Conservation (phyloP, 2,329 filamentous ascomycete species). For the Claviceps paspali region DNA sequence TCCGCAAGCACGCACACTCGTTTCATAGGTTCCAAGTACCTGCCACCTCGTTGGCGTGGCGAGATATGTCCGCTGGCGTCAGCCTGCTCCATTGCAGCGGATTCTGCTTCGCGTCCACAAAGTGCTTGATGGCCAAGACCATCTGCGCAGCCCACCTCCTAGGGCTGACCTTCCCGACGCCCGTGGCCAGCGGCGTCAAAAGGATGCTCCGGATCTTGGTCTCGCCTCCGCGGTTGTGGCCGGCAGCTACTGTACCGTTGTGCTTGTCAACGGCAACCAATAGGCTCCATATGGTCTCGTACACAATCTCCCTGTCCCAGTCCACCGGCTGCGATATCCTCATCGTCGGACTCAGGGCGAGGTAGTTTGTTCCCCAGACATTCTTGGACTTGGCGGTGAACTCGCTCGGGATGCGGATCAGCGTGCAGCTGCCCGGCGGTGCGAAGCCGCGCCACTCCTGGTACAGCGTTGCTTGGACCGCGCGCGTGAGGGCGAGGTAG, state of each 20-base stretch:
- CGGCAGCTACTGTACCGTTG: constrained; percentile 19
- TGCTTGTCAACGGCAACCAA: constrained; percentile 31
- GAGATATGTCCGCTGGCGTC: constrained; percentile 6
- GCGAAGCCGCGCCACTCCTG: constrained; percentile 32
- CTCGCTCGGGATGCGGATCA: constrained; percentile 27
- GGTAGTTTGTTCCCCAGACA: constrained; percentile 23
- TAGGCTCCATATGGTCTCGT: constrained; percentile 37
- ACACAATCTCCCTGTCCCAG: constrained; percentile 38
- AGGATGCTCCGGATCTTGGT: constrained; percentile 26
- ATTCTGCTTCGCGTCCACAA: constrained; percentile 27
- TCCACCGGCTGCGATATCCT: constrained; percentile 24
- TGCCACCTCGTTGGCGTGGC: constrained; percentile 4
- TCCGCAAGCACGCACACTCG: too few species aligned
- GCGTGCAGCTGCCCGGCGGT: constrained; percentile 33
- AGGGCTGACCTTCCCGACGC: constrained; percentile 27
- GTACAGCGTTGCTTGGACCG: constrained; percentile 29
- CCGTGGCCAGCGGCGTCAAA: constrained; percentile 37
- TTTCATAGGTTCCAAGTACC: constrained; percentile 4
- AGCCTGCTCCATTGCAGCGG: constrained; percentile 26
- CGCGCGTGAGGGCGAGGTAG: constrained; percentile 31
- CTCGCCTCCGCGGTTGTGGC: constrained; percentile 1
- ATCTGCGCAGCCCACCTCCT: constrained; percentile 34
- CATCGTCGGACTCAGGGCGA: constrained; percentile 40
- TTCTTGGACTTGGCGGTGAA: constrained; percentile 19
- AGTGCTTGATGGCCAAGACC: constrained; percentile 36